Evolutionary conservation across 2,329 filamentous ascomycete genomes (phyloP), one percentile per base, ranked within the genome.

Genomic region (Calonectria leucothoes): DNA sequence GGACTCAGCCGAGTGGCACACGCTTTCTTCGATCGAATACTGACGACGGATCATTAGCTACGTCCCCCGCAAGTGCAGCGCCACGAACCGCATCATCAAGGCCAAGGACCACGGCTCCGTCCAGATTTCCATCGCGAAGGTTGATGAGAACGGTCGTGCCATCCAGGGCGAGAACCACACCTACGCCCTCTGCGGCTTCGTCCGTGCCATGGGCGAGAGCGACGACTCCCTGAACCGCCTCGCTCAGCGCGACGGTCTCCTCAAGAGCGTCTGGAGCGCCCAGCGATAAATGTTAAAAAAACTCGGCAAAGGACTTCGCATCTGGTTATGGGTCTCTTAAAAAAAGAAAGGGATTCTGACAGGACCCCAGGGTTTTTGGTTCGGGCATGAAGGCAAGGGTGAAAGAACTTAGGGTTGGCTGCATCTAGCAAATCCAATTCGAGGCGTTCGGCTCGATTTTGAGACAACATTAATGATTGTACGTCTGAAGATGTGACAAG

Each of bases 71-170:
- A 98, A 98, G 92, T 98, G 96, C 94, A 95, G 92, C 88, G 96
- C 96, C 83, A 98, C 96, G 88, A 97, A 98, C 95, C 95, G 97
- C 90, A 98, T 98, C 92, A 98, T 99, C 93, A 98, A 98, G 92
- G 95, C 97, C 91, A 98, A 98, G 91, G 97, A 99, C 90, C 97
- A 99, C 92, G 96, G 95, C 84, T 98, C 95, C 78, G 97, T 98
- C 83, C 97, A 99, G 90, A 95, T 99, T 88, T 95, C 94, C 83
- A 91, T 99, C 86, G 96, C 94, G 88, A 98, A 98, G 91, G 97
- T 99, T 83, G 96, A 98, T 88, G 97, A 99, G 93, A 97, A 96
- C 90, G 97, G 97, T 87, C 95, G 96, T 84, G 95, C 96, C 81
- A 85, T 93, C 89, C 95, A 95, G 82, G 95, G 96, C 88, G 97